A percentile compares a stretch with the other conserved stretches of the same genome.
phyloP scores from a whole-genome alignment of 1,139 yeast genomes.

The Geotrichum candidum region DNA sequence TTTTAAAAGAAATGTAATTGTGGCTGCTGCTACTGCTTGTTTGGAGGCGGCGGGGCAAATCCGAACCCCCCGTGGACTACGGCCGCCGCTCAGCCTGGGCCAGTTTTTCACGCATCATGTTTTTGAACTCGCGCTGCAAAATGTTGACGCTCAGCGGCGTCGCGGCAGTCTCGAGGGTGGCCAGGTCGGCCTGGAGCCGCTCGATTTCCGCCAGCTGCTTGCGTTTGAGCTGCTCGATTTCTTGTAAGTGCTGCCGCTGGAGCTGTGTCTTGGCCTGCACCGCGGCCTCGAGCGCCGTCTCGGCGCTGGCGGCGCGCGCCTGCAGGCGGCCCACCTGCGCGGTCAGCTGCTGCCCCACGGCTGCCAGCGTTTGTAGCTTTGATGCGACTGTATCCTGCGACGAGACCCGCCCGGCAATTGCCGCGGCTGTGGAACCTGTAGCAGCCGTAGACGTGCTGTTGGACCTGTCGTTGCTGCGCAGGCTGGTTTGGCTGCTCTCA shows the following conservation, averaged over 20 bases:
- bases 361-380: background rate
- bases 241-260: background rate
- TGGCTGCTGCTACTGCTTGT: too few species aligned
- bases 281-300: background rate
- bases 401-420: too few species aligned
- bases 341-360: background rate
- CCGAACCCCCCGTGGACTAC: too few species aligned
- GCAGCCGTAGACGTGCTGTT: background rate
- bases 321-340: background rate
- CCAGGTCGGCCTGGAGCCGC: background rate
- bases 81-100: background rate
- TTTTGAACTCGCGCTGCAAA: background rate
- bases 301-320: background rate
- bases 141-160: conserved; percentile 2
- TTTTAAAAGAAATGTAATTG: too few species aligned
- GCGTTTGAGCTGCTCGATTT: background rate
- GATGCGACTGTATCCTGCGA: background rate
- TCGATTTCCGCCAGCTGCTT: background rate
- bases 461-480: too few species aligned
- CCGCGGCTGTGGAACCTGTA: background rate
- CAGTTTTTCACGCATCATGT: background rate
- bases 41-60: too few species aligned
- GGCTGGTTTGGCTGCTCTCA: too few species aligned
- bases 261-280: background rate
- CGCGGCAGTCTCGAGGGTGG: background rate